Conservation (phyloP, 2,329 filamentous ascomycete genomes). For the Cladorrhinum sp. region DNA sequence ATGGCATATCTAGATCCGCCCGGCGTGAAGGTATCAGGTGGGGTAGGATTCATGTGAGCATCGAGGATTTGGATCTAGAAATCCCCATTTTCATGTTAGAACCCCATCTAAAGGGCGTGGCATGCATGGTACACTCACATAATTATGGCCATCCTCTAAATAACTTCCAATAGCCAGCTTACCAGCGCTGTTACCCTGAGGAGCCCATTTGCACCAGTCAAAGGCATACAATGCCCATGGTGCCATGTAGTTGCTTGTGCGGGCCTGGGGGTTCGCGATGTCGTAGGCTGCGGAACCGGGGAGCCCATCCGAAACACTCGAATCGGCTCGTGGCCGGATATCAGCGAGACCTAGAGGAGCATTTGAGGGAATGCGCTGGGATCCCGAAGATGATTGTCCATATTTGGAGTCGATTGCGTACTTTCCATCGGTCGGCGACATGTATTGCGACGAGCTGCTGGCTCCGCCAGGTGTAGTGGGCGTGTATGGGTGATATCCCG, state of each 20-base stretch:
- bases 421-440: constrained; percentile 54
- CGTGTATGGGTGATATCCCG: constrained; percentile 54
- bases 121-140: constrained; percentile 58
- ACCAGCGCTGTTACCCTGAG: constrained; percentile 74
- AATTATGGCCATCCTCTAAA: constrained; percentile 96
- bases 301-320: constrained; percentile 69
- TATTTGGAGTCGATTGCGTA: constrained; percentile 40
- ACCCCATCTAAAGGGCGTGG: not conserved
- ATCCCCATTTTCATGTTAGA: constrained; percentile 21
- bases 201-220: constrained; percentile 98
- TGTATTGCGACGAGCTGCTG: constrained; percentile 59
- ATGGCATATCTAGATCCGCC: constrained; percentile 72
- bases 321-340: constrained; percentile 83
- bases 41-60: constrained; percentile 71
- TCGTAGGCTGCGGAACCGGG: constrained; percentile 64
- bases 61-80: constrained; percentile 93
- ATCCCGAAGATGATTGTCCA: constrained; percentile 41
- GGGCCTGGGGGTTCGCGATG: constrained; percentile 58
- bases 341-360: constrained; percentile 89
- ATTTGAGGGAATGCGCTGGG: constrained; percentile 67
- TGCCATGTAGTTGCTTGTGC: constrained; percentile 89
- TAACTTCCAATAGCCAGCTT: constrained; percentile 96
- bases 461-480: constrained; percentile 64
- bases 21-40: constrained; percentile 64
- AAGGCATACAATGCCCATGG: constrained; percentile 96